Percentiles rank a stretch among this genome's conserved stretches.
phyloP scores from a whole-genome alignment of 352 stramenopile genomes.

The Phytophthora lateralis region DNA sequence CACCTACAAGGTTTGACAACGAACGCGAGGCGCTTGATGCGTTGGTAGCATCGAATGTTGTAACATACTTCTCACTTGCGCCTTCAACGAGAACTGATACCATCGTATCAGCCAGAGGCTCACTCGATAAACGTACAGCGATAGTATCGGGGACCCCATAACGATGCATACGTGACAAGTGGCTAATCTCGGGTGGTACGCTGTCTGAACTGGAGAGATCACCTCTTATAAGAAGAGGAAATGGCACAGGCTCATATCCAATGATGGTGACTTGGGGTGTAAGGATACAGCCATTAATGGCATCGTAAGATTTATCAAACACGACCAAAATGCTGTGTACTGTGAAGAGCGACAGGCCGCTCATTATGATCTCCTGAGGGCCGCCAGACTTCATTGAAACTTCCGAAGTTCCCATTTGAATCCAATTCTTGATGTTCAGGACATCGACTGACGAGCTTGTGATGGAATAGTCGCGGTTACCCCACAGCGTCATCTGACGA shows the following conservation, averaged over 20 bases:
- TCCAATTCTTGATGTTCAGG: constrained; percentile 49
- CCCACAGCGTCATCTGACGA: constrained; percentile 54
- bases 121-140: constrained; percentile 53
- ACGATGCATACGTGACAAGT: constrained; percentile 65
- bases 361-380: constrained; percentile 37
- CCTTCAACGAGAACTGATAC: constrained; percentile 41
- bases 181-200: constrained; percentile 39
- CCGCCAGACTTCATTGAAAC: constrained; percentile 57
- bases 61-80: constrained; percentile 29
- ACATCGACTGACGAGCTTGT: constrained; percentile 13
- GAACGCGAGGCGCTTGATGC: constrained; percentile 13
- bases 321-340: constrained; percentile 39
- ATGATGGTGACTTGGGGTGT: constrained; percentile 41
- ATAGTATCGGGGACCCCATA: constrained; percentile 39
- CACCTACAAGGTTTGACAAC: constrained; percentile 33
- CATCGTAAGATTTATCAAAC: constrained; percentile 70
- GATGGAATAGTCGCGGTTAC: constrained; percentile 32
- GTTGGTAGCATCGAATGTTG: constrained; percentile 52
- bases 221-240: constrained; percentile 53
- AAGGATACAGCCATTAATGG: constrained; percentile 41
- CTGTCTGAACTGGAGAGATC: constrained; percentile 42
- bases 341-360: constrained; percentile 30
- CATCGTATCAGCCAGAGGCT: constrained; percentile 54
- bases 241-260: constrained; percentile 46
- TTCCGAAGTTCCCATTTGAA: constrained; percentile 35